These are phyloP conservation scores for Curvularia sp. DNA, from an alignment of 2,329 filamentous ascomycete genomes.

Conservation along the genomic window DNA sequence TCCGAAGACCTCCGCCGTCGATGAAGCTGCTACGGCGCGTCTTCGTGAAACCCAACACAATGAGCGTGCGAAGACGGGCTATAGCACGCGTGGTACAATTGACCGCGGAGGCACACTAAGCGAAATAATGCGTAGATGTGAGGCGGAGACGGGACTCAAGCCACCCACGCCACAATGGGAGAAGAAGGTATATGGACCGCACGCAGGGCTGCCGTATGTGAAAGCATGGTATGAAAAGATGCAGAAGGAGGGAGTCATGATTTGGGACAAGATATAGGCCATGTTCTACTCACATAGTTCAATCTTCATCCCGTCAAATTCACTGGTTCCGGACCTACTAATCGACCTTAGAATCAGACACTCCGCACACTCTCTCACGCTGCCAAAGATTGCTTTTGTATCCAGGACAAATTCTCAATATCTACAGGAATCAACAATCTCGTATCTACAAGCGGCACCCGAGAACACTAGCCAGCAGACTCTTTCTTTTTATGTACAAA, in stretches of 20 bases:
- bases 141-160: constrained; percentile 54
- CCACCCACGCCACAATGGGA: constrained; percentile 56
- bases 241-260: constrained; percentile 33
- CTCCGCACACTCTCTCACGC: not conserved
- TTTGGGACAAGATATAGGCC: constrained; percentile 30
- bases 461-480: not conserved
- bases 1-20: constrained; percentile 47
- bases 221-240: constrained; percentile 54
- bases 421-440: not conserved
- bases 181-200: constrained; percentile 55
- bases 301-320: not conserved
- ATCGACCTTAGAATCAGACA: not conserved
- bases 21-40: constrained; percentile 45
- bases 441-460: not conserved
- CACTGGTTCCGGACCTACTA: not conserved
- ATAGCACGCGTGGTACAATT: constrained; percentile 42
- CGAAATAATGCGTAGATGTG: constrained; percentile 47
- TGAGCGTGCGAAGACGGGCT: constrained; percentile 27
- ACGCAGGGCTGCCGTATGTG: constrained; percentile 54
- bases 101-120: constrained; percentile 55
- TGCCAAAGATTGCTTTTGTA: not conserved
- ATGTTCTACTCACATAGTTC: not conserved
- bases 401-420: constrained; percentile 3
- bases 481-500: constrained; percentile 24
- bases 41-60: constrained; percentile 46